Evolutionary conservation across 2,329 filamentous ascomycete genomes (phyloP).

Genomic region (Clonostachys byssicola): DNA sequence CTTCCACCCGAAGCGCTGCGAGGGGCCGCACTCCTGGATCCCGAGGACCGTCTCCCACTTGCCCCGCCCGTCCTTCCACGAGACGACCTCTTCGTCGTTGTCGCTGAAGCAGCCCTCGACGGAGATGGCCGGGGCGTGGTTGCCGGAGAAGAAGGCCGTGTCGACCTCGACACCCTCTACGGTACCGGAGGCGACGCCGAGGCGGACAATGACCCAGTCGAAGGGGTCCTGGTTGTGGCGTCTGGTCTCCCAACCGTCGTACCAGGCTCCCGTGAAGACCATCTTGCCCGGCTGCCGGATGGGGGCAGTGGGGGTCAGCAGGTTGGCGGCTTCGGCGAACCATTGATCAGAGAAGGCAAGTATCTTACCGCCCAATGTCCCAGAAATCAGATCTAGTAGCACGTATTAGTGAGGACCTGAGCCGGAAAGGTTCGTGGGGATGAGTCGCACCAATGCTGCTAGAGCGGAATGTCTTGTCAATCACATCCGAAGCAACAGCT

Average conservation of each 20-base stretch:
- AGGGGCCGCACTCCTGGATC: constrained; percentile 69
- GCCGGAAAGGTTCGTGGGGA: background rate
- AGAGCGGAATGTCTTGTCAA: constrained; percentile 58
- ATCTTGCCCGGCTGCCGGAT: constrained; percentile 63
- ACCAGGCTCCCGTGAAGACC: constrained; percentile 67
- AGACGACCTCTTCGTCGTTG: constrained; percentile 59
- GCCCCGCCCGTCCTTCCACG: constrained; percentile 54
- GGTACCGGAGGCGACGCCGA: constrained; percentile 66
- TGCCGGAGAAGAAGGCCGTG: constrained; percentile 78
- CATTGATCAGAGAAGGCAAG: constrained; percentile 64
- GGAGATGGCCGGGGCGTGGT: constrained; percentile 75
- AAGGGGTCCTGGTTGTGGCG: constrained; percentile 61
- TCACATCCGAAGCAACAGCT: constrained; percentile 44
- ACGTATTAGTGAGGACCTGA: background rate
- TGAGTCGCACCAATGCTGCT: constrained; percentile 52
- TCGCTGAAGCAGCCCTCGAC: constrained; percentile 71
- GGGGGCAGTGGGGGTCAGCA: constrained; percentile 59
- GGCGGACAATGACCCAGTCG: constrained; percentile 63
- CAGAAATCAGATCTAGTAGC: constrained; percentile 53
- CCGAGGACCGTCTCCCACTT: constrained; percentile 71
- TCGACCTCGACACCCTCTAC: constrained; percentile 75
- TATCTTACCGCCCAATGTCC: constrained; percentile 57
- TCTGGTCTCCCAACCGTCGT: constrained; percentile 67
- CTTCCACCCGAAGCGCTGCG: constrained; percentile 70
- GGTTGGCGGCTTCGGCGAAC: constrained; percentile 63